Base-by-base conservation (phyloP, 148 eudicot genomes). In the Spergularia marina region DNA sequence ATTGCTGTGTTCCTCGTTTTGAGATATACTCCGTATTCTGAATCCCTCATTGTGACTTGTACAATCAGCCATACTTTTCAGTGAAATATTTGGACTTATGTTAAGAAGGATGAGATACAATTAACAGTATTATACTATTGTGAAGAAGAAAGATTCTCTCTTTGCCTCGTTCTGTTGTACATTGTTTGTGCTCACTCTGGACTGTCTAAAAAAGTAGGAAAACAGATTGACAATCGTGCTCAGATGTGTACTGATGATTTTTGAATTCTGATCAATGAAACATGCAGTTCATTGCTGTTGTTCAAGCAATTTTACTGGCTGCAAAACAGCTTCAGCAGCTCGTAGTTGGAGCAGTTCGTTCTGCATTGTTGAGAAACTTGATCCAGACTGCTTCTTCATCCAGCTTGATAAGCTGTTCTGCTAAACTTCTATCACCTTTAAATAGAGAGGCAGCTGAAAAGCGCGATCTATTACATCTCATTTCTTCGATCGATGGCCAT, bases 391-490 rank as follows among this genome's bases (percentile, higher is more conserved):
- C 91, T 71, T 85, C 92, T 72, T 85, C 98, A 57, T 83, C 96
- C 39, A 84, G 89, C 73, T 77, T 94, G 70, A 84, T 87, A 40
- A 74, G 72, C 82, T 84, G 72, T 70, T 88, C 94, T 73, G 78
- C 85, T 49, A 85, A 83, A 73, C 91, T 94, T 81, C 65, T 91
- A 74, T 91, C 98, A 41, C 70, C 80, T 55, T 80, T 94, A 49
- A 90, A 88, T 81, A 89, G 87, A 77, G 98, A 94, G 81, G 98
- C 98, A 62, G 98, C 97, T 72, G 87, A 83, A 40, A 79, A 85
- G 85, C 83, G 87, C 52, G 94, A 94, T 79, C 79, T 86, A 69
- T 75, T 83, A 44, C 90, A 91, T 76, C 84, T 94, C 55, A 90
- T 94, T 74, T 78, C 73, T 59, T 70, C 79, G 67, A 76, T 84